Conservation (phyloP, 1,284 basidiomycete genomes). For the Pseudozyma tsukubaensis region DNA sequence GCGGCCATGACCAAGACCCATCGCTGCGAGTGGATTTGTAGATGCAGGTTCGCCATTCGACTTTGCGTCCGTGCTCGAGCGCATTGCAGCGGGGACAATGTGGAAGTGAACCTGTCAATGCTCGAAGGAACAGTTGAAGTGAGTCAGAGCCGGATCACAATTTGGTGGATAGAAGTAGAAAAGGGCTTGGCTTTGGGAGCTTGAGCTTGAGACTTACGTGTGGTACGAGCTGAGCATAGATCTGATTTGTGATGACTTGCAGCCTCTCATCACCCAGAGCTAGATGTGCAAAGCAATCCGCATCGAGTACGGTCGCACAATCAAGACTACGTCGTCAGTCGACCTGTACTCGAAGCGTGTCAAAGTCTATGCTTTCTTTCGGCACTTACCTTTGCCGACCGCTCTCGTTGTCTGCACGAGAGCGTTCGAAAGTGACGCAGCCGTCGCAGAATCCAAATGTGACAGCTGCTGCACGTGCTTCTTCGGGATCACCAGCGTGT, state of each 20-base stretch:
- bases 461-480: constrained; percentile 35
- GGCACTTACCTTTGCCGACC: constrained; percentile 41
- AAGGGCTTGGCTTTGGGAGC: too few relatives aligned
- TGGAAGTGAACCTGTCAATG: constrained; percentile 79
- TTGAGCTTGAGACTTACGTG: constrained; percentile 73
- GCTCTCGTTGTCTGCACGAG: constrained; percentile 42
- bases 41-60: constrained; percentile 15
- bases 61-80: constrained; percentile 53
- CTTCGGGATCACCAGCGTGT: constrained; percentile 53
- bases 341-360: neutral
- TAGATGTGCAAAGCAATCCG: constrained; percentile 5
- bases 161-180: too few relatives aligned
- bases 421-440: constrained; percentile 37
- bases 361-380: neutral
- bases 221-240: constrained; percentile 82
- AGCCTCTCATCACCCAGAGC: constrained; percentile 56
- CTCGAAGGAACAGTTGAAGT: neutral
- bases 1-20: constrained; percentile 53
- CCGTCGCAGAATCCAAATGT: constrained; percentile 20
- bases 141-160: neutral
- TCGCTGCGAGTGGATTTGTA: constrained; percentile 23
- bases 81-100: constrained; percentile 78
- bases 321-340: neutral
- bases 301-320: neutral
- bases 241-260: constrained; percentile 72